Evolutionary conservation across 1,139 yeast species (phyloP), one percentile per base, ranked within the genome.

Genomic region (Eremothecium gossypii): DNA sequence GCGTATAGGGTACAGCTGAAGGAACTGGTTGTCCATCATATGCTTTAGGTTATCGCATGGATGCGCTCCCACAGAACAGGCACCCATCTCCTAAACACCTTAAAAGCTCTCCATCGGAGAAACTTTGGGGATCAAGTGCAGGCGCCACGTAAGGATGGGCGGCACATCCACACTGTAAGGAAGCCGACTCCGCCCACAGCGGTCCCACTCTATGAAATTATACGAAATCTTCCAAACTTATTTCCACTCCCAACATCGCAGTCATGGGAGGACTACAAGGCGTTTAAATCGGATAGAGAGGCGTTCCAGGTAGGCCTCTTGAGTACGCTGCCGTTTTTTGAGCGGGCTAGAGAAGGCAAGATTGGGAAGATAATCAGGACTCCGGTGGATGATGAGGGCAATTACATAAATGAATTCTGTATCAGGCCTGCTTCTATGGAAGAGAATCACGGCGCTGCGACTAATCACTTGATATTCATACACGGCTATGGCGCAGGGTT

Each of bases 401-500:
- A 76, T 40, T 71, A 64, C 47, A 79, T 82, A 38, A 81, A 81
- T 53, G 91, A 81, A 57, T 76, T 78, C 54, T 73, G 71, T 41
- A 75, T 80, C 2, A 66, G 69, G 42, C 82, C 84, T 7, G 13
- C 11, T 29, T 11, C 13, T 7, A 23, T 39, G 8, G 17, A 27
- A 9, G 35, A 37, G 11, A 23, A n/a, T n/a, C n/a, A 17, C 30
- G 17, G 27, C 7, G 13, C 23, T 7, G 17, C 31, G 9, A 38
- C 66, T 48, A 73, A 77, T 45, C 89, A 82, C 61, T 61, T 82
- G 32, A 71, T 83, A 1, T 65, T 83, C 63, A 65, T 82, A 6
- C 93, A 83, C 60, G 93, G 93, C 0, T 82, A 83, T 53, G 93
- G 91, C 2, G 85, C 84, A 0, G 89, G 89, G 0, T 60, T 81